phyloP scores from a whole-genome alignment of 371 early-diverging fungal genomes.

The Lichtheimia hyalospora region DNA sequence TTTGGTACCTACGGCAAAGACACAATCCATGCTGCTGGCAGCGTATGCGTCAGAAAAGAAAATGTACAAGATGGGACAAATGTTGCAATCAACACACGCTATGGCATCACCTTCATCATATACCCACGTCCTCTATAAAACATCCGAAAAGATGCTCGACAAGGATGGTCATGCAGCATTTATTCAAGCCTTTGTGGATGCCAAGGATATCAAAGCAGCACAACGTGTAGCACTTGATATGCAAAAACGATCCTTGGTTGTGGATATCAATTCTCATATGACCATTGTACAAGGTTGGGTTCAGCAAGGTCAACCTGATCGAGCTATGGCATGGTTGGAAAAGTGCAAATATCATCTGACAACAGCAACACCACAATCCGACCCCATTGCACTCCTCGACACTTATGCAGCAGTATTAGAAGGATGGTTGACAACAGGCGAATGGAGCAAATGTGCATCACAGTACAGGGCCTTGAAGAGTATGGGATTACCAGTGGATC shows the following conservation, averaged over 20 bases:
- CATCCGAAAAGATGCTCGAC: slow-evolving; percentile 12
- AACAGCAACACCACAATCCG: background rate
- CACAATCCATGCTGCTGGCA: slow-evolving; percentile 9
- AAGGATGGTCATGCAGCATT: slow-evolving; percentile 19
- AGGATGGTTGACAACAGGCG: slow-evolving; percentile 19
- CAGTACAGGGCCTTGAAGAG: slow-evolving; percentile 9
- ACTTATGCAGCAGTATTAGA: slow-evolving; percentile 31
- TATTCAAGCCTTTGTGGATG: slow-evolving; percentile 19
- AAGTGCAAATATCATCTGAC: background rate
- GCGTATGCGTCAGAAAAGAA: slow-evolving; percentile 7
- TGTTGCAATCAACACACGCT: background rate
- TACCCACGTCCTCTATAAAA: slow-evolving; percentile 1
- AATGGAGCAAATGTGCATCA: slow-evolving; percentile 19
- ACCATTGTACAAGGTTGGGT: slow-evolving; percentile 24
- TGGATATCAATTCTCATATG: slow-evolving; percentile 11
- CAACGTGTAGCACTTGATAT: slow-evolving; percentile 14
- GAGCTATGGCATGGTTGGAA: slow-evolving; percentile 18
- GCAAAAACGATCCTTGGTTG: slow-evolving; percentile 9
- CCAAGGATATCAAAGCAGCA: slow-evolving; percentile 9
- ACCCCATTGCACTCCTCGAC: slow-evolving; percentile 15
- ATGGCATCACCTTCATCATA: slow-evolving; percentile 5
- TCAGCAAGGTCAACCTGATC: slow-evolving; percentile 16
- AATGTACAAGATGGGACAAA: background rate
- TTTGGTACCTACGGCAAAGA: slow-evolving; percentile 6
- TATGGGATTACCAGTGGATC: background rate